A percentile compares a stretch with the other conserved stretches of the same genome.
phyloP scores from a whole-genome alignment of 352 stramenopile genomes.

The Albugo laibachii region DNA sequence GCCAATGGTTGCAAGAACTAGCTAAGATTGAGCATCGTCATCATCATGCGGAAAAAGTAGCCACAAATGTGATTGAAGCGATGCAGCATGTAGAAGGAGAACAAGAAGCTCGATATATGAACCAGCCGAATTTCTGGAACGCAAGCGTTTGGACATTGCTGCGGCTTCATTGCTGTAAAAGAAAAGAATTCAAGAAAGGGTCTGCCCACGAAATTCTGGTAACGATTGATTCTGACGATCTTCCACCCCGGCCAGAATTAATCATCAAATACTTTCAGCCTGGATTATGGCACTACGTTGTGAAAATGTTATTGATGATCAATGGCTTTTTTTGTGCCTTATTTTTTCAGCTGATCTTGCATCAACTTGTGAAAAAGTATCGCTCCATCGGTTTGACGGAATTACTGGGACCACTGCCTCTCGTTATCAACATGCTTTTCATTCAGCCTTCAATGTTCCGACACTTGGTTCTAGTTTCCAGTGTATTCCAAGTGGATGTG shows the following conservation, averaged over 20 bases:
- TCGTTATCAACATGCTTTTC: constrained; percentile 36
- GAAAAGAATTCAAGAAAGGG: no score
- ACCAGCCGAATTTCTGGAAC: no score
- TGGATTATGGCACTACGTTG: constrained; percentile 22
- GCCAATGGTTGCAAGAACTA: constrained; percentile 8
- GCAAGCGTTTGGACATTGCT: no score
- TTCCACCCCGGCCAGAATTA: no score
- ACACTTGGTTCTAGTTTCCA: constrained; percentile 34
- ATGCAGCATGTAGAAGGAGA: constrained; percentile 12
- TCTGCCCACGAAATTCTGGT: no score
- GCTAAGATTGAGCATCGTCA: constrained; percentile 6
- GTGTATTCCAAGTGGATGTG: constrained; percentile 31
- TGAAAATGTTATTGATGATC: constrained; percentile 44
- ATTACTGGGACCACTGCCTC: constrained; percentile 14
- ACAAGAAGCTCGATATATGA: constrained; percentile 1
- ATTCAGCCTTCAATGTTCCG: constrained; percentile 37
- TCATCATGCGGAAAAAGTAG: constrained; percentile 6
- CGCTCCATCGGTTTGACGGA: constrained; percentile 7
- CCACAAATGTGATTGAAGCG: constrained; percentile 8
- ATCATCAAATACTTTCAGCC: neutral
- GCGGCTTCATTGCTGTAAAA: no score
- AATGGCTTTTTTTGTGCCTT: constrained; percentile 46
- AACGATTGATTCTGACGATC: no score
- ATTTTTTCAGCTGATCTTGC: constrained; percentile 38
- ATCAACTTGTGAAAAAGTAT: constrained; percentile 17